Percentiles rank a stretch among this genome's conserved stretches.
Conservation (phyloP, 805 yeast genomes). For the Phaffomyces thermotolerans region DNA sequence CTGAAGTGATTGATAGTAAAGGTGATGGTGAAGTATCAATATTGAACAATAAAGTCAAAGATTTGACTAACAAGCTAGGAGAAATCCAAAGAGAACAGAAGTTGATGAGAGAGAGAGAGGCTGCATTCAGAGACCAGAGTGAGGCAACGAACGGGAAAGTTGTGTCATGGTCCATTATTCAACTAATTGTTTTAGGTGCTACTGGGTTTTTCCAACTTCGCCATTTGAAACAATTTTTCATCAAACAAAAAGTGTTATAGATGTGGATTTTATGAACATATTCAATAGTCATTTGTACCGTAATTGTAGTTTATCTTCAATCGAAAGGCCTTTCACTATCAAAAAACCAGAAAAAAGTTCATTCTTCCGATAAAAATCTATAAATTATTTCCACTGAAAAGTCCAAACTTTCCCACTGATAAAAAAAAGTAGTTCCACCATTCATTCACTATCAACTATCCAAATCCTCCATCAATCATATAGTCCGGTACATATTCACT, state of each 20-base stretch:
- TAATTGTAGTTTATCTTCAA: neutral
- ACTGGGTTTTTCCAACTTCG: slow-evolving; percentile 73
- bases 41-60: slow-evolving; percentile 49
- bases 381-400: no score
- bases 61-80: slow-evolving; percentile 48
- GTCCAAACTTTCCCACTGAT: no score
- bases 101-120: slow-evolving; percentile 61
- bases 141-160: slow-evolving; percentile 71
- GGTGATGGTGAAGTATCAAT: slow-evolving; percentile 45
- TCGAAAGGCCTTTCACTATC: no score
- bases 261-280: neutral
- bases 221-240: slow-evolving; percentile 74
- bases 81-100: slow-evolving; percentile 60
- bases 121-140: slow-evolving; percentile 65
- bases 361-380: no score
- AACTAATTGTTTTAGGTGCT: slow-evolving; percentile 55
- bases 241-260: slow-evolving; percentile 79
- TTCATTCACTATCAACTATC: no score
- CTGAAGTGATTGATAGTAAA: slow-evolving; percentile 56
- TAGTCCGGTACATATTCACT: no score
- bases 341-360: no score
- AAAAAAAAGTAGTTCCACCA: no score
- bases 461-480: neutral
- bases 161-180: slow-evolving; percentile 66
- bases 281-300: neutral